Evolutionary conservation across 2,329 filamentous ascomycete genomes (phyloP).

Genomic region (Pochonia chlamydosporia): DNA sequence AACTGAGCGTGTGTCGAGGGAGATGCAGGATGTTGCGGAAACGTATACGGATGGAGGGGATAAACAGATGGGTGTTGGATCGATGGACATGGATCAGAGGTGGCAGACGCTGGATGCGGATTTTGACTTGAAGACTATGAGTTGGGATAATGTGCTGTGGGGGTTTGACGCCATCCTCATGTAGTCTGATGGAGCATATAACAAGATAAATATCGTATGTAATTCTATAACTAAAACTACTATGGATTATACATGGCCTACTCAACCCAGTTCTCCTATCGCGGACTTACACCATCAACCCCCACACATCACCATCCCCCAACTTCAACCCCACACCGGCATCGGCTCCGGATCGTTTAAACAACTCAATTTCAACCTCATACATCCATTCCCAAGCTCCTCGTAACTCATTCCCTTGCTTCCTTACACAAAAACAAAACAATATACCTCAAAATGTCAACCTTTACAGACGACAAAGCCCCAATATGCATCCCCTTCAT

Average conservation of each 20-base stretch:
- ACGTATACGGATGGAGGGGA: neutral
- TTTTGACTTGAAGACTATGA: slow-evolving; percentile 7
- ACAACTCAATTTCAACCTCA: neutral
- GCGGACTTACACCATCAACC: no score
- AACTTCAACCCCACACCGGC: neutral
- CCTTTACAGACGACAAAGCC: slow-evolving; percentile 70
- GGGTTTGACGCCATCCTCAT: slow-evolving; percentile 7
- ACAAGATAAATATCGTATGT: no score
- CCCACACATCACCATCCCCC: neutral
- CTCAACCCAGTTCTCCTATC: no score
- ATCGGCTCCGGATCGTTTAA: neutral
- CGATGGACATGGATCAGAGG: slow-evolving; percentile 1
- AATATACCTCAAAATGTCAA: neutral
- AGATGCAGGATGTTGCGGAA: neutral
- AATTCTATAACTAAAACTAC: no score
- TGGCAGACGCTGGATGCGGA: slow-evolving; percentile 7
- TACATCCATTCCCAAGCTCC: neutral
- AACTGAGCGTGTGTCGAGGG: neutral
- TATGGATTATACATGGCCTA: no score
- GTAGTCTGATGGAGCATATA: neutral
- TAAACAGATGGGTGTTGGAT: neutral
- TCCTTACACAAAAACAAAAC: no score
- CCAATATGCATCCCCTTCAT: slow-evolving; percentile 75
- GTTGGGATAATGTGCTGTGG: slow-evolving; percentile 9
- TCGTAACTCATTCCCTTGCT: no score